phyloP scores from a whole-genome alignment of 352 stramenopile species.

The Phytophthora melonis region DNA sequence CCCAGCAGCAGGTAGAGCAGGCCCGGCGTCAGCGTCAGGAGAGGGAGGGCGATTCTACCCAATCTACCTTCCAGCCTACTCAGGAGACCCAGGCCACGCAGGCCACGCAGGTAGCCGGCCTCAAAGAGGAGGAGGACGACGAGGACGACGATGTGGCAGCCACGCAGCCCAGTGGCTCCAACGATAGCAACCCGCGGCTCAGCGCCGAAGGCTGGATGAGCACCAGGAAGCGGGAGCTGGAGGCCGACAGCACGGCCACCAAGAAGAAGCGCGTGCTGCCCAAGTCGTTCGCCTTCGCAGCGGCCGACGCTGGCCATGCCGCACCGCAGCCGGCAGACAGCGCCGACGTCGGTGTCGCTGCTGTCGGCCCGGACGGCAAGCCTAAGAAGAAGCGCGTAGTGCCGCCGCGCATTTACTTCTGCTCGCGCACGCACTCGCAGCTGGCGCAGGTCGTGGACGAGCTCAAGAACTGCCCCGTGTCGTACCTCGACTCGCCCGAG shows the following conservation, averaged over 20 bases:
- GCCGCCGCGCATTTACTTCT: slow-evolving; percentile 86
- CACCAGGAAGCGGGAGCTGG: slow-evolving; percentile 23
- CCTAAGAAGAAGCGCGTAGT: slow-evolving; percentile 39
- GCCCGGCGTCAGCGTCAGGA: slow-evolving; percentile 23
- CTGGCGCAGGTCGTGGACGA: slow-evolving; percentile 84
- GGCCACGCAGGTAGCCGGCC: not conserved
- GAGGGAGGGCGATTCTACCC: slow-evolving; percentile 4
- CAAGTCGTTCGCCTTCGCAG: slow-evolving; percentile 29
- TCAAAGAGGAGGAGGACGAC: not conserved
- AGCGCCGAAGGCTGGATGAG: slow-evolving; percentile 26
- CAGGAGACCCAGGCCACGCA: slow-evolving; percentile 19
- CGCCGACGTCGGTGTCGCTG: not conserved
- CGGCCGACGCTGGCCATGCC: slow-evolving; percentile 17
- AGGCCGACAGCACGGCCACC: slow-evolving; percentile 6
- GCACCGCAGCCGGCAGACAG: slow-evolving; percentile 9
- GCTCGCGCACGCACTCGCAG: slow-evolving; percentile 90
- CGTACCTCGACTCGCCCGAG: slow-evolving; percentile 62
- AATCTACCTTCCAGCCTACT: slow-evolving; percentile 15
- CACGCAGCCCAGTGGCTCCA: slow-evolving; percentile 29
- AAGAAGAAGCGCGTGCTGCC: slow-evolving; percentile 44
- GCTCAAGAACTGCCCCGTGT: slow-evolving; percentile 77
- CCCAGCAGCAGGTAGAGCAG: slow-evolving; percentile 33
- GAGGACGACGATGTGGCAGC: slow-evolving; percentile 29
- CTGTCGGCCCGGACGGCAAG: slow-evolving; percentile 27
- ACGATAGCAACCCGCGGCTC: slow-evolving; percentile 5